These are phyloP conservation scores for Salix viminalis DNA, from an alignment of 345 rosid genomes.

Conservation along the genomic window DNA sequence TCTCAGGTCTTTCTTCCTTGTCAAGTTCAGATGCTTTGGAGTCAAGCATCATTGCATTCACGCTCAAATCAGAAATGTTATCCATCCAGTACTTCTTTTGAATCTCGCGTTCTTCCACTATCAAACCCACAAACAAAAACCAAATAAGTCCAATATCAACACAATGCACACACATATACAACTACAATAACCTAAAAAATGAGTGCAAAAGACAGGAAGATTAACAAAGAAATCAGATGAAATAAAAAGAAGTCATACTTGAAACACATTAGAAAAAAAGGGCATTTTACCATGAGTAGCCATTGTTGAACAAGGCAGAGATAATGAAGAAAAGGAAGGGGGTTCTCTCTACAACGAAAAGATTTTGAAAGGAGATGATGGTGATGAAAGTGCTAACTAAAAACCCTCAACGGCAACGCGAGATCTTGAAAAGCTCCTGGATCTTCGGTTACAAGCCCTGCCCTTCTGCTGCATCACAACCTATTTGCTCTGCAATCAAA, in stretches of 20 bases:
- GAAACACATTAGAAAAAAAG: not conserved
- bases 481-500: not conserved
- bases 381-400: slow-evolving; percentile 13
- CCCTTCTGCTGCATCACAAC: slow-evolving; percentile 74
- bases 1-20: slow-evolving; percentile 97
- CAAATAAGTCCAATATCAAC: not conserved
- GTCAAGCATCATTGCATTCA: slow-evolving; percentile 97
- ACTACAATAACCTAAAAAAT: not conserved
- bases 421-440: slow-evolving; percentile 64
- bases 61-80: slow-evolving; percentile 61
- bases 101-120: slow-evolving; percentile 65
- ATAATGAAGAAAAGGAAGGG: not conserved
- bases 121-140: not conserved
- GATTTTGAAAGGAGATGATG: not conserved
- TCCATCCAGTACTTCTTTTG: slow-evolving; percentile 89
- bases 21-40: slow-evolving; percentile 88
- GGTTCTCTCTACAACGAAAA: too few species aligned
- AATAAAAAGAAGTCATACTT: too few species aligned
- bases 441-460: slow-evolving; percentile 56
- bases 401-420: slow-evolving; percentile 69
- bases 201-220: not conserved
- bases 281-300: slow-evolving; percentile 37
- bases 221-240: not conserved
- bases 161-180: not conserved
- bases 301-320: slow-evolving; percentile 29